These are phyloP conservation scores for Neurospora sp. DNA, from an alignment of 495 filamentous ascomycete species.

Conservation along the genomic window DNA sequence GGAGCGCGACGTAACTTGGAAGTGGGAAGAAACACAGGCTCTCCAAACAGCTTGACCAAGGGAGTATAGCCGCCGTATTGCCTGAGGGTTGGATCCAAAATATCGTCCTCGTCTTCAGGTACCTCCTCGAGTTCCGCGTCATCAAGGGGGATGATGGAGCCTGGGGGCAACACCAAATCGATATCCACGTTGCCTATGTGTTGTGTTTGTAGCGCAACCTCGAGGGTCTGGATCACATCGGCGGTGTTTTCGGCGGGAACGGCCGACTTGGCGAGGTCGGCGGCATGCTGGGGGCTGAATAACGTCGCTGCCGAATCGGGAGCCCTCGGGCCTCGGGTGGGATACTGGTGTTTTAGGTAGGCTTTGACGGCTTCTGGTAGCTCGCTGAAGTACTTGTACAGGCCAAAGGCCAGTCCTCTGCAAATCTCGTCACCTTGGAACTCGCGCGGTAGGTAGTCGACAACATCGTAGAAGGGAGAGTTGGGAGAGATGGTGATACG, in stretches of 20 bases:
- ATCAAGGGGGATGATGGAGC: slow-evolving; percentile 53
- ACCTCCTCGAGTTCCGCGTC: slow-evolving; percentile 40
- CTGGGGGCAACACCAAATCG: slow-evolving; percentile 73
- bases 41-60: slow-evolving; percentile 67
- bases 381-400: slow-evolving; percentile 88
- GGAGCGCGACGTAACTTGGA: slow-evolving; percentile 77
- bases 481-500: slow-evolving; percentile 86
- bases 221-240: slow-evolving; percentile 62
- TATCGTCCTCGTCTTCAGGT: slow-evolving; percentile 47
- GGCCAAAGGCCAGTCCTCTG: slow-evolving; percentile 78
- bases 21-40: slow-evolving; percentile 77
- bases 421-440: slow-evolving; percentile 88
- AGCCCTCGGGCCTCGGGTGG: slow-evolving; percentile 35
- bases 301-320: slow-evolving; percentile 52
- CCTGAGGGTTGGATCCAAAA: slow-evolving; percentile 46
- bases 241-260: slow-evolving; percentile 60
- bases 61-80: slow-evolving; percentile 67
- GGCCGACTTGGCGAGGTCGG: slow-evolving; percentile 77
- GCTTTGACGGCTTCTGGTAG: slow-evolving; percentile 67
- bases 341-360: slow-evolving; percentile 39
- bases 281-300: slow-evolving; percentile 89
- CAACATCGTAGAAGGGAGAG: slow-evolving; percentile 88
- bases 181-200: slow-evolving; percentile 75
- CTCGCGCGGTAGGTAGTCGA: slow-evolving; percentile 83
- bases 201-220: slow-evolving; percentile 63